Evolutionary conservation across 257 asterid species (phyloP), one percentile per base, ranked within the genome.

Genomic region (Lycium barbarum): DNA sequence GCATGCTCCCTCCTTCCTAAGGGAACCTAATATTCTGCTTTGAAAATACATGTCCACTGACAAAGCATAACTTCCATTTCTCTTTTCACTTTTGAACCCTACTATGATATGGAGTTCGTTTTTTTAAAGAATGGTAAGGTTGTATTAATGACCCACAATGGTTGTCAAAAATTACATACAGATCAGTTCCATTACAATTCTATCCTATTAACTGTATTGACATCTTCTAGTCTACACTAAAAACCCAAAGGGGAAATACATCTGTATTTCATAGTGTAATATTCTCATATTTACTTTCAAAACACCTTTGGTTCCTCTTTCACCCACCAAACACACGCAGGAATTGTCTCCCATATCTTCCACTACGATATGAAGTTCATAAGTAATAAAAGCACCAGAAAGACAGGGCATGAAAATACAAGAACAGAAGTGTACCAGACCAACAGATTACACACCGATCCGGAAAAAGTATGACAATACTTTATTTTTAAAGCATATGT

Each of bases 401-500:
- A n/a, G 55, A 35, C 4, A 54, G 47, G 82, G 65, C 17, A 53
- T 15, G 10, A 58, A 14, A 12, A 40, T 68, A 51, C 65, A 84
- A 59, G 14, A 82, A 80, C 68, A 33, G 49, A 47, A 80, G 84
- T 36, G 33, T 86, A 85, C 84, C 82, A 78, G 82, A 78, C 65
- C 82, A 54, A 87, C 83, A 51, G 12, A 85, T 68, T 82, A 89
- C 98, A 79, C 86, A 95, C 99, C 99, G 87, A 95, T 89, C 72
- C 99, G 90, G 87, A 97, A 97, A 86, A 93, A 84, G 88, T 97
- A 97, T 11, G 99, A 95, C 76, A 91, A 87, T 83, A 91, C 87
- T 73, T 89, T 87, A 80, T 94, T 95, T 87, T 87, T 95, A 90
- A 95, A 97, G 94, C 99, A 97, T 73, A 97, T 95, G 84, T 97